Percentiles rank a stretch among this genome's conserved stretches.
Conservation (phyloP, 805 yeast genomes). For the Limtongia smithiae region DNA sequence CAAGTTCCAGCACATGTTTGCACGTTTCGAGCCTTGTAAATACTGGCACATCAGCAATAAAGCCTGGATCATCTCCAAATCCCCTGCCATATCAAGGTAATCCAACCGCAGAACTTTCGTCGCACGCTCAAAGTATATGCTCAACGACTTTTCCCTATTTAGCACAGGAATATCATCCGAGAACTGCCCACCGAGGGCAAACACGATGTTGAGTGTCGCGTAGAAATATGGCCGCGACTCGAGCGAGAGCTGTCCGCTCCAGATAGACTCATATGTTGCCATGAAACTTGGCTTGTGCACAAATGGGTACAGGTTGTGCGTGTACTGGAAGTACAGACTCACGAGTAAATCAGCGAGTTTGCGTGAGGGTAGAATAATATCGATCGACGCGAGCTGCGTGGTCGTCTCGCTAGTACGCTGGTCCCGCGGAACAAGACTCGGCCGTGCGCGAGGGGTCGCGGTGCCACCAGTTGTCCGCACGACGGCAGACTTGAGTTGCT, state of each 20-base stretch:
- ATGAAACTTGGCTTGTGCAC: constrained; percentile 33
- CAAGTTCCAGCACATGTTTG: constrained; percentile 44
- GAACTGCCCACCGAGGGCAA: constrained; percentile 34
- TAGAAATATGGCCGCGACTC: constrained; percentile 31
- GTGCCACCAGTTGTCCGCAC: not conserved
- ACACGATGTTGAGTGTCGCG: constrained; percentile 33
- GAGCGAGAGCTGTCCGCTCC: constrained; percentile 16
- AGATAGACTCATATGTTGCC: constrained; percentile 30
- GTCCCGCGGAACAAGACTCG: not conserved
- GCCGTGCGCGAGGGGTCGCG: not conserved
- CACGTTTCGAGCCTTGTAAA: constrained; percentile 33
- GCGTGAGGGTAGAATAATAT: constrained; percentile 29
- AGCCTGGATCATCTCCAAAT: constrained; percentile 33
- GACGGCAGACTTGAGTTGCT: not conserved
- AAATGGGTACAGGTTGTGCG: constrained; percentile 34
- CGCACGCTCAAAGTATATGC: constrained; percentile 32
- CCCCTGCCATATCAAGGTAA: constrained; percentile 32
- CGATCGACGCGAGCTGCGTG: not conserved
- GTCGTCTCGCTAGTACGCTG: not conserved
- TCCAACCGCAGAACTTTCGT: constrained; percentile 29
- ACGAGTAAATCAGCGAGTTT: constrained; percentile 32
- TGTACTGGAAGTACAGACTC: constrained; percentile 31
- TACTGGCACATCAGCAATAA: constrained; percentile 33
- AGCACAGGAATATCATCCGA: constrained; percentile 20
- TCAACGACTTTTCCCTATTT: constrained; percentile 13